Conservation (phyloP, 2,329 filamentous ascomycete species). For the Metarhizium humberi region DNA sequence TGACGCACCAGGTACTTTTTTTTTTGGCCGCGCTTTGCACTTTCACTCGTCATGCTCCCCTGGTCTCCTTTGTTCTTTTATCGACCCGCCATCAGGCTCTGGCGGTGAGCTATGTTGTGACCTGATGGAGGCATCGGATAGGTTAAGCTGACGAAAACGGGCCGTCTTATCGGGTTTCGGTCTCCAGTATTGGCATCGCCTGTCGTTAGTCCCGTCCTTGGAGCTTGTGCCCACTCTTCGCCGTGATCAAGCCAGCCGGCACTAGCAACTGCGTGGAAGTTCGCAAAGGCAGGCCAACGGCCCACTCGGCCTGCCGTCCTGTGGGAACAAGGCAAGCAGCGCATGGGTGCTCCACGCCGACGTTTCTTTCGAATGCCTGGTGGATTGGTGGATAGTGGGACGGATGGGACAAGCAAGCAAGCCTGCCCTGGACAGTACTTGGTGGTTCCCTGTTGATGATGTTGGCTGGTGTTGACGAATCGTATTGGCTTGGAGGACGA, state of each 20-base stretch:
- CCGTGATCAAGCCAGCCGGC: slow-evolving; percentile 1
- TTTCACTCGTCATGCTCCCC: not conserved
- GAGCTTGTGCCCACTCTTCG: not conserved
- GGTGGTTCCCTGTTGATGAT: not conserved
- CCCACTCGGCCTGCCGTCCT: not conserved
- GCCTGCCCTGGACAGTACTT: not conserved
- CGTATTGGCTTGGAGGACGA: not conserved
- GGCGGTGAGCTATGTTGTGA: slow-evolving; percentile 4
- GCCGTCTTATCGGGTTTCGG: not conserved
- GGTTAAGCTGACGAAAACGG: not conserved
- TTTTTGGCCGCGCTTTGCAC: not conserved
- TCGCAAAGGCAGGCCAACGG: not conserved
- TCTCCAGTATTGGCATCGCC: not conserved
- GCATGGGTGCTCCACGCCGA: not conserved
- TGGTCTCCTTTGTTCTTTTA: not conserved
- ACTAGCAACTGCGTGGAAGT: slow-evolving; percentile 4
- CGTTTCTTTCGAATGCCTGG: not conserved
- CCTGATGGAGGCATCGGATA: not conserved
- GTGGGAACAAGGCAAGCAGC: not conserved
- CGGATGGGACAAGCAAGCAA: not conserved
- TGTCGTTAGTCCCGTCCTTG: not conserved
- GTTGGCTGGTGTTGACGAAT: not conserved
- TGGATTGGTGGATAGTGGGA: not conserved
- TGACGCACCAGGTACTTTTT: not conserved
- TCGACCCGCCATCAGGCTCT: not conserved